A percentile compares a stretch with the other conserved stretches of the same genome.
Conservation (phyloP, 2,329 filamentous ascomycete genomes). For the Geosmithia flava region DNA sequence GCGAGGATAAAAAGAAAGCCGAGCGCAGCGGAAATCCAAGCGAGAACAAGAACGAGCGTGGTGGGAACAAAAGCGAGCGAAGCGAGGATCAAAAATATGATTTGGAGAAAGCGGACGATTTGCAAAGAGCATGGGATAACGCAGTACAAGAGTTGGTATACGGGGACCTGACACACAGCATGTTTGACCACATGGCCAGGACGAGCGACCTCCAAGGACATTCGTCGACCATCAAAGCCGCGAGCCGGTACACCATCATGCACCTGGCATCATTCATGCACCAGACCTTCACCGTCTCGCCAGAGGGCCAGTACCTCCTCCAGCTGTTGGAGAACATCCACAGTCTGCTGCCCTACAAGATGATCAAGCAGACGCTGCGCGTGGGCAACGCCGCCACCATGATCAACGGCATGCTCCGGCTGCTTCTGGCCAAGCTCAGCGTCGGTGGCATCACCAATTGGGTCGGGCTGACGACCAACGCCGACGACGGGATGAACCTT, state of each 20-base stretch:
- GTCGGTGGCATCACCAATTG: constrained; percentile 66
- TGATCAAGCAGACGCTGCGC: constrained; percentile 61
- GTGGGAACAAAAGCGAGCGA: no score
- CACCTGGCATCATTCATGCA: constrained; percentile 65
- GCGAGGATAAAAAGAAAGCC: constrained; percentile 5
- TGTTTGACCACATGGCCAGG: constrained; percentile 48
- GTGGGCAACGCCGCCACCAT: constrained; percentile 73
- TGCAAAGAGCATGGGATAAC: constrained; percentile 54
- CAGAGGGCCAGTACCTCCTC: constrained; percentile 63
- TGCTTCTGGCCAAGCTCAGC: constrained; percentile 68
- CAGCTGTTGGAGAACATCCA: constrained; percentile 60
- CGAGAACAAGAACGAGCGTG: no score
- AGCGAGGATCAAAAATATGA: constrained; percentile 42
- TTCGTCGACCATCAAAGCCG: constrained; percentile 47
- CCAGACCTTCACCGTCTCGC: constrained; percentile 58
- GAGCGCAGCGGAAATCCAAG: neutral
- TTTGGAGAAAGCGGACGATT: constrained; percentile 41
- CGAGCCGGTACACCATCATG: constrained; percentile 54
- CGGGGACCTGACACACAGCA: constrained; percentile 50
- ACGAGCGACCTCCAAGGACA: constrained; percentile 53
- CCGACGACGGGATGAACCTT: constrained; percentile 71
- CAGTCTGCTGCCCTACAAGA: constrained; percentile 56
- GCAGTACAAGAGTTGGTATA: constrained; percentile 56
- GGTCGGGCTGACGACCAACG: constrained; percentile 59
- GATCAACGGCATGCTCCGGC: constrained; percentile 61